A percentile compares a stretch with the other conserved stretches of the same genome.
phyloP scores from a whole-genome alignment of 202 grass and related monocot genomes.

The Schoenoplectus triqueter region DNA sequence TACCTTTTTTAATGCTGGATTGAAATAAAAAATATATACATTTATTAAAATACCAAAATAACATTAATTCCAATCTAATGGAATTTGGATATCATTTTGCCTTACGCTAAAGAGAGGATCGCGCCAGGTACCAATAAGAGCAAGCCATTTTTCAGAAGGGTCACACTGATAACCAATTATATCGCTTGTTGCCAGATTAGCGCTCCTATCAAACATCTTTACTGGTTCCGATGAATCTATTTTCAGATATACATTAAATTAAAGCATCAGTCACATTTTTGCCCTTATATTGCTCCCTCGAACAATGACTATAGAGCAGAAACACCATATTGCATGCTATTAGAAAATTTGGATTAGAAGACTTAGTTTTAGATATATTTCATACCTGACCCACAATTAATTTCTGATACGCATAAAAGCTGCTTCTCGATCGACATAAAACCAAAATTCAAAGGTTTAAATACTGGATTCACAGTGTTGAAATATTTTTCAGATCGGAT shows the following conservation, averaged over 20 bases:
- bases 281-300: neutral
- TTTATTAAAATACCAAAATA: too few relatives aligned
- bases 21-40: too few relatives aligned
- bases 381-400: too few relatives aligned
- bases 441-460: too few relatives aligned
- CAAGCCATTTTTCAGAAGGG: neutral
- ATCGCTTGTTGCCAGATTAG: constrained; percentile 51
- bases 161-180: neutral
- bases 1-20: too few relatives aligned
- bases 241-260: constrained; percentile 14
- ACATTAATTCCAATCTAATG: too few relatives aligned
- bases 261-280: neutral
- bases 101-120: neutral
- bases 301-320: neutral
- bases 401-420: too few relatives aligned
- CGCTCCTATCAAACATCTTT: neutral
- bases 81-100: neutral
- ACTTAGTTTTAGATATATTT: too few relatives aligned
- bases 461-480: too few relatives aligned
- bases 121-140: neutral
- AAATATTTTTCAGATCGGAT: too few relatives aligned
- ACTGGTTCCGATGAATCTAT: neutral
- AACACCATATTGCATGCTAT: neutral
- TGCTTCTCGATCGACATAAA: too few relatives aligned
- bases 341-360: too few relatives aligned